phyloP scores from a whole-genome alignment of 768 basidiomycete species.

The Mrakia frigida region DNA sequence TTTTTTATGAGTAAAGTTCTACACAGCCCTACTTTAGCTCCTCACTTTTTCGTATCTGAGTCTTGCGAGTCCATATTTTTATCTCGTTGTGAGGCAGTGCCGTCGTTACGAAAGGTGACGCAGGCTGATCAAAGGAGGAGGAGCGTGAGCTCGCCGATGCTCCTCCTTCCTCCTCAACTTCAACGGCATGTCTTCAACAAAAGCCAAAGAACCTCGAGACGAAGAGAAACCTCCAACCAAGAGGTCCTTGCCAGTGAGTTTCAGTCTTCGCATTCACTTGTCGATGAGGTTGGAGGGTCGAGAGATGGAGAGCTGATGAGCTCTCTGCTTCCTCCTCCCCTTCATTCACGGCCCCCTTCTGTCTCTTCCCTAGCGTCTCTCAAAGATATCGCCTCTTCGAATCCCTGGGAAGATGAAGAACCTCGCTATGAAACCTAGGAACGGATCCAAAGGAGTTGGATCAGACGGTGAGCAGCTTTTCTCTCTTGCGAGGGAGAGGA shows the following conservation, averaged over 20 bases:
- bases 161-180: too few species aligned
- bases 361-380: neutral
- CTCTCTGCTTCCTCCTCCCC: too few species aligned
- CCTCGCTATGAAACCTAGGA: neutral
- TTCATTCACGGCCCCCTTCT: neutral
- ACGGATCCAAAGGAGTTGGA: neutral
- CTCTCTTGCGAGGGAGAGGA: neutral
- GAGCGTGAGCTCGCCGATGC: too few species aligned
- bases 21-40: too few species aligned
- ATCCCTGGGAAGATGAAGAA: neutral
- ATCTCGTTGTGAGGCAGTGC: too few species aligned
- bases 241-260: neutral
- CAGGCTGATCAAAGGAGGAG: too few species aligned
- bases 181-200: neutral
- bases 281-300: neutral
- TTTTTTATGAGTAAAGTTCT: too few species aligned
- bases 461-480: neutral
- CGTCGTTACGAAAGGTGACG: too few species aligned
- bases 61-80: too few species aligned
- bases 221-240: neutral
- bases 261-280: neutral
- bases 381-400: neutral
- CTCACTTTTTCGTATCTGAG: too few species aligned
- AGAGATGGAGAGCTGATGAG: neutral
- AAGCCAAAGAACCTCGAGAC: neutral